Evolutionary conservation across 768 basidiomycete species (phyloP).

Genomic region (Suillus cothurnatus): DNA sequence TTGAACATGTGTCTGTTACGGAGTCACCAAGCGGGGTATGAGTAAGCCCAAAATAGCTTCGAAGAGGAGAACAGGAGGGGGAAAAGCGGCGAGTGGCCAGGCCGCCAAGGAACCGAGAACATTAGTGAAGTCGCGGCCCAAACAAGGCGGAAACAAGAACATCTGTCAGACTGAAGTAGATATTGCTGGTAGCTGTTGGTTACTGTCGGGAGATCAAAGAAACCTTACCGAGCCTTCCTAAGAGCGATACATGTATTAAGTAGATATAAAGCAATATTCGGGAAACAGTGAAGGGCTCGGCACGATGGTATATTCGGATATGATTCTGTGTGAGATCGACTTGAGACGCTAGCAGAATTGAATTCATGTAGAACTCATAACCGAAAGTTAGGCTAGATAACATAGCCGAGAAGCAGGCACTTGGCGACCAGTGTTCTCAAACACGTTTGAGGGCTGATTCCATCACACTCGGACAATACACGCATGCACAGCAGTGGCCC

Average conservation of each 20-base stretch:
- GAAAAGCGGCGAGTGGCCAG: constrained; percentile 10
- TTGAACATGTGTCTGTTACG: not conserved
- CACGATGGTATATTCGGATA: not conserved
- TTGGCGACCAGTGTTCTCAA: constrained; percentile 14
- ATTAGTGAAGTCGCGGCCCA: not conserved
- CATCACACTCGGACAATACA: constrained; percentile 5
- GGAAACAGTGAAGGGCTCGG: not conserved
- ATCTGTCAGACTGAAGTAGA: constrained; percentile 10
- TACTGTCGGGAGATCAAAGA: not conserved
- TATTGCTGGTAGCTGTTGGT: not conserved
- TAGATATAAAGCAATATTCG: not conserved
- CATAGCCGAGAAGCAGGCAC: constrained; percentile 16
- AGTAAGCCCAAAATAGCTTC: constrained; percentile 11
- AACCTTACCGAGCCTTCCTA: not conserved
- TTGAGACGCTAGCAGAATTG: constrained; percentile 7
- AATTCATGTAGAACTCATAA: constrained; percentile 14
- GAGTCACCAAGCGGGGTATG: not conserved
- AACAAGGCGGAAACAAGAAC: constrained; percentile 11
- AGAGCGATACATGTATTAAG: not conserved
- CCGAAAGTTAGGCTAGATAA: constrained; percentile 9
- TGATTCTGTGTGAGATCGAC: constrained; percentile 2
- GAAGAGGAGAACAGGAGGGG: constrained; percentile 12
- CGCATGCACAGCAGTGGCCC: not conserved
- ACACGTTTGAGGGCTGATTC: constrained; percentile 21
- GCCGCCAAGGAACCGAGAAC: not conserved